Evolutionary conservation across 331 rosid genomes (phyloP), one percentile per base, ranked within the genome.

Genomic region (Telfairia occidentalis): DNA sequence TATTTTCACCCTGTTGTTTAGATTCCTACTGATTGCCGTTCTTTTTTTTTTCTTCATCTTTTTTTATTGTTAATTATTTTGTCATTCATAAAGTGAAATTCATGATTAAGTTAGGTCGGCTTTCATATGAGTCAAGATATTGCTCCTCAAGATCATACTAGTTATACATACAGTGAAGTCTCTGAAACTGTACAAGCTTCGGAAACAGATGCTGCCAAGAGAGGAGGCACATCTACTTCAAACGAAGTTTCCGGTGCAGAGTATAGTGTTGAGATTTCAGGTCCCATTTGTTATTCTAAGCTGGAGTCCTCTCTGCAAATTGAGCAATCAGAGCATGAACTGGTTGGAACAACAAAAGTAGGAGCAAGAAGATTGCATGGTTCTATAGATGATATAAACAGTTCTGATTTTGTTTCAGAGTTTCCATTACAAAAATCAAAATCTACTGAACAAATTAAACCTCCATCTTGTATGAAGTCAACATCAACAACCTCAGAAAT

Each of bases 201-300:
- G 72, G 84, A 84, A 75, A 53, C 74, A 60, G 83, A 82, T 77
- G 73, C 53, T 50, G 79, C 21, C 13, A 10, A 64, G 83, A 80
- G 32, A 12, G 81, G 78, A 74, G 69, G 76, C 52, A 29, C 74
- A 18, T 52, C 28, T 23, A 10, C 66, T 63, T 77, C 89, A 58
- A 76, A 85, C 66, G 88, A 88, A 71, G 81, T 74, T 64, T 57
- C 79, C 80, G 70, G 30, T 80, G 76, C 85, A n/a, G 45, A 53
- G 37, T 46, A 11, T 70, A 77, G 72, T 78, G 52, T 11, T 55
- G 61, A 55, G 15, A 60, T 38, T 18, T 52, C 74, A 58, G 78
- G 55, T 57, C 35, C 69, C 73, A 58, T 73, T 50, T 42, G 26
- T 61, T 58, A 37, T 74, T 77, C 70, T 57, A 57, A 53, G 77